These are phyloP conservation scores for Hericium erinaceus DNA, from an alignment of 768 basidiomycete genomes.

Conservation along the genomic window DNA sequence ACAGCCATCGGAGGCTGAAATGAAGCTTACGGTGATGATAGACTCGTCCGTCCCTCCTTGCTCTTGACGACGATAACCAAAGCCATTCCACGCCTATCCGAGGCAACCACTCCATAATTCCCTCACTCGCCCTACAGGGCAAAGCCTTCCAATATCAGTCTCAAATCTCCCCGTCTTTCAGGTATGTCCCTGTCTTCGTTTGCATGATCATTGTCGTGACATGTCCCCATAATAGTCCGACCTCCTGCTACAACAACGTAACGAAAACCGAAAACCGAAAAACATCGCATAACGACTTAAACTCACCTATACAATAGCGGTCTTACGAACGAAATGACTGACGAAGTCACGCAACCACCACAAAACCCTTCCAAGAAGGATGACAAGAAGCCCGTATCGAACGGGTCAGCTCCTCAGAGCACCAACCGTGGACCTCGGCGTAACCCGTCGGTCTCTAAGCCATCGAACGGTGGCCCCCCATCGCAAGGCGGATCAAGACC, in stretches of 20 bases:
- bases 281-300: conserved; percentile 29
- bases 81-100: conserved; percentile 39
- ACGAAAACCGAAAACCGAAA: conserved; percentile 41
- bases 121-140: conserved; percentile 88
- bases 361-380: conserved; percentile 57
- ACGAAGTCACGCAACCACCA: conserved; percentile 30
- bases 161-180: conserved; percentile 33
- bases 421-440: conserved; percentile 51
- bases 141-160: conserved; percentile 48
- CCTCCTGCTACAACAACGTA: conserved; percentile 13
- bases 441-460: conserved; percentile 40
- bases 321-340: conserved; percentile 85
- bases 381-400: conserved; percentile 54
- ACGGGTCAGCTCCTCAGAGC: conserved; percentile 21
- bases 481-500: conserved; percentile 38
- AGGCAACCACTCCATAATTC: conserved; percentile 48
- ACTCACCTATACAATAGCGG: conserved; percentile 19
- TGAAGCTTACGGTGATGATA: neutral
- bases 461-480: conserved; percentile 20
- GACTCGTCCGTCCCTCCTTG: conserved; percentile 12
- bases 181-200: conserved; percentile 25
- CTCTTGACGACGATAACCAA: conserved; percentile 33
- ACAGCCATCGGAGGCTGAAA: conserved; percentile 13
- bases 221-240: neutral
- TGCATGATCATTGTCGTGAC: neutral